Evolutionary conservation across 139 green algal species (phyloP).

Genomic region (Diplosphaera chodatii): DNA sequence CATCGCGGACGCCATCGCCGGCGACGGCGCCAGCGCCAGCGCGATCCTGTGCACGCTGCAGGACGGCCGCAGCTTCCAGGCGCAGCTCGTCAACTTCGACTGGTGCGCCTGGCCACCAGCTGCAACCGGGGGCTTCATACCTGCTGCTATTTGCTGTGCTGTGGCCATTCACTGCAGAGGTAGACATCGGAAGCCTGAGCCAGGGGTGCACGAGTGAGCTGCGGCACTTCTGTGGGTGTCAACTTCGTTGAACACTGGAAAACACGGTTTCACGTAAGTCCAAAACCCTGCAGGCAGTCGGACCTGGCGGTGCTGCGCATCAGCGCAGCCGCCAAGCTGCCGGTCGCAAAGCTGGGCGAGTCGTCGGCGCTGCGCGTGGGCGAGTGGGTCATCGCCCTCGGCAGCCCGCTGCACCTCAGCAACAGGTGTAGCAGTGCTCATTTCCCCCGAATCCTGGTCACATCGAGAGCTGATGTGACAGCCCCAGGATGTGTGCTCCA

Average conservation of each 20-base stretch:
- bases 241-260: too few relatives aligned
- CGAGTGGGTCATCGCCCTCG: slow-evolving; percentile 75
- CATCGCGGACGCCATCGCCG: slow-evolving; percentile 40
- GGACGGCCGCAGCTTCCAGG: slow-evolving; percentile 72
- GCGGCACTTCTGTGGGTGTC: too few relatives aligned
- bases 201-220: too few relatives aligned
- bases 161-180: not conserved
- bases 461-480: too few relatives aligned
- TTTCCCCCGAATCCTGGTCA: too few relatives aligned
- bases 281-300: slow-evolving; percentile 38
- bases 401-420: slow-evolving; percentile 62
- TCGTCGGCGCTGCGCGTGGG: slow-evolving; percentile 45
- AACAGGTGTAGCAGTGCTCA: too few relatives aligned
- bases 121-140: too few relatives aligned
- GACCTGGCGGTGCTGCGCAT: slow-evolving; percentile 67
- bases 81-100: slow-evolving; percentile 47
- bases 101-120: slow-evolving; percentile 6
- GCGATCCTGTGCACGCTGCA: slow-evolving; percentile 56
- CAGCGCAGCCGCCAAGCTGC: slow-evolving; percentile 36
- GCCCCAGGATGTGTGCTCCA: not conserved
- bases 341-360: slow-evolving; percentile 37
- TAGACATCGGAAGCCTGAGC: too few relatives aligned
- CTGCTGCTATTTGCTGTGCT: slow-evolving; percentile 1
- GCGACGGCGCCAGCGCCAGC: slow-evolving; percentile 3
- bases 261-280: too few relatives aligned